These are phyloP conservation scores for Fusarium graminum DNA, from an alignment of 2,329 filamentous ascomycete genomes.

Conservation along the genomic window DNA sequence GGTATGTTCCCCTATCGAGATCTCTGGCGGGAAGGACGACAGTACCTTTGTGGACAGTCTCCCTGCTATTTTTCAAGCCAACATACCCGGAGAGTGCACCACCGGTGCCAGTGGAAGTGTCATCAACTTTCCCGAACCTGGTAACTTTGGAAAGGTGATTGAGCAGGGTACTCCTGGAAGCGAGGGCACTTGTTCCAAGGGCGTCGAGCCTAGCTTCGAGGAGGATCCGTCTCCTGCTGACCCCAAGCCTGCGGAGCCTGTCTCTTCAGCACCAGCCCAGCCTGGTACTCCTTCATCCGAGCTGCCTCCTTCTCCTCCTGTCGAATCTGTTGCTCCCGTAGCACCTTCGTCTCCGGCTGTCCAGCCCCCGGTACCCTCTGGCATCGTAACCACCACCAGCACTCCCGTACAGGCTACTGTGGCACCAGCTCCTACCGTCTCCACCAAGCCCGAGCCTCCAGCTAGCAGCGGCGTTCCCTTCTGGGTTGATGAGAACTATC, in stretches of 20 bases:
- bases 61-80: constrained; percentile 44
- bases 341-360: neutral
- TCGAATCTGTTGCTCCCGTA: neutral
- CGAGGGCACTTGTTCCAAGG: constrained; percentile 36
- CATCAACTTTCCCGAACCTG: constrained; percentile 46
- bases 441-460: constrained; percentile 4
- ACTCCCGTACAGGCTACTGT: neutral
- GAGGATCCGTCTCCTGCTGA: constrained; percentile 16
- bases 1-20: constrained; percentile 80
- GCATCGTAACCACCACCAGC: neutral
- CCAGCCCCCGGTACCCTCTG: neutral
- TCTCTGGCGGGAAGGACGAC: constrained; percentile 58
- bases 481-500: constrained; percentile 28
- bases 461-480: constrained; percentile 13
- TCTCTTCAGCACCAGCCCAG: constrained; percentile 8
- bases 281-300: neutral
- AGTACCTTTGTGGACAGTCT: constrained; percentile 36
- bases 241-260: constrained; percentile 14
- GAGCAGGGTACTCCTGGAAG: constrained; percentile 27
- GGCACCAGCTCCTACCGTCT: constrained; percentile 1
- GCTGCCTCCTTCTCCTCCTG: neutral
- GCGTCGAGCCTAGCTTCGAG: constrained; percentile 42
- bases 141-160: constrained; percentile 42
- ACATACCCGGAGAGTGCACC: constrained; percentile 46
- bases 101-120: constrained; percentile 39